Evolutionary conservation across 148 eudicot genomes (phyloP), one percentile per base, ranked within the genome.

Genomic region (Rhododendron kiyosumense): DNA sequence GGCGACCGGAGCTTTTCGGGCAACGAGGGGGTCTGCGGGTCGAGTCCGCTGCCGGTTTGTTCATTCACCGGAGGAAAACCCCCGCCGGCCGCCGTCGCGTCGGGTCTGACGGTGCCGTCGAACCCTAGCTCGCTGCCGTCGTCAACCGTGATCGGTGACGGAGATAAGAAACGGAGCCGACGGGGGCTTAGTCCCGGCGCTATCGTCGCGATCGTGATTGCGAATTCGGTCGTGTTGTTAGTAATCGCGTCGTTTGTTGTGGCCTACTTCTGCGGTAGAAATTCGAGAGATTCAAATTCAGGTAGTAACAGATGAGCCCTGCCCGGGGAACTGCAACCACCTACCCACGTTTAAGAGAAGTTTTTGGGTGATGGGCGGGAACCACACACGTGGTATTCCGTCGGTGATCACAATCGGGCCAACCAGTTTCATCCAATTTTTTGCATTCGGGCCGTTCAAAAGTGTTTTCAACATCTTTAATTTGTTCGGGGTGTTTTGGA

Each of bases 1-100:
- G 95, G 98, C 1, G 88, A 43, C 1, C 73, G n/a, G 18, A 92
- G 93, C 65, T 94, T 96, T 85, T 38, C 89, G 41, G 99, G 99
- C n/a, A 96, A 96, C 83, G 87, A 90, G 87, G 93, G 91, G 10
- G 84, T 96, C 43, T 96, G 99, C 84, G 98, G 97, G 1, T 75
- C 87, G 4, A 71, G 79, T 30, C 92, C 92, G 1, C 84, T 95
- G 36, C 94, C 92, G 0, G 83, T 41, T 2, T 96, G 99, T 83
- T 90, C 96, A 0, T 92, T 85, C 83, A 63, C 85, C 12, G 86
- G 69, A 48, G 86, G 67, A 41, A 83, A 81, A 43, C 79, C 85
- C 46, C 88, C 88, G 61, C 87, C 88, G 61, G 75, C 84, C 5
- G 85, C 91, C 2, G 65, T 59, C 0, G 93, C 90, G 15, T 78